Conservation (phyloP, 768 basidiomycete species). For the Termitomyces sp. region DNA sequence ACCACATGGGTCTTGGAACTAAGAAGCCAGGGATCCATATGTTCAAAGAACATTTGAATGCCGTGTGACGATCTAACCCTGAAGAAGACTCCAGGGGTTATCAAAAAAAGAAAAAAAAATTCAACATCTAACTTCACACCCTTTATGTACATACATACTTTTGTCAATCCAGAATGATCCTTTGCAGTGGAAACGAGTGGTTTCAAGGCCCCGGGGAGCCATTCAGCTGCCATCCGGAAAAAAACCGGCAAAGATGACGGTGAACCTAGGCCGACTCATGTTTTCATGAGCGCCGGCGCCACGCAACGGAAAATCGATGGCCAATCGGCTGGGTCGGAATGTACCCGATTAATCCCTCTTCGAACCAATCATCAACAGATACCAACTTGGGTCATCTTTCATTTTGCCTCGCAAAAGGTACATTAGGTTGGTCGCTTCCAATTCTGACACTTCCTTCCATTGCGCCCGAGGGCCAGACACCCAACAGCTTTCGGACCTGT, state of each 20-base stretch:
- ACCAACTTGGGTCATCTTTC: neutral
- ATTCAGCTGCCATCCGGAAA: neutral
- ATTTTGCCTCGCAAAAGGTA: neutral
- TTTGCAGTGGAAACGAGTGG: neutral
- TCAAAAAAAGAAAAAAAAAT: conserved; percentile 1
- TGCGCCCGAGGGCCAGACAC: neutral
- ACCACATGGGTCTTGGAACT: conserved; percentile 7
- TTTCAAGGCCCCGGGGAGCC: neutral
- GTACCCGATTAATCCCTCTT: neutral
- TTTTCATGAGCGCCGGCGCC: neutral
- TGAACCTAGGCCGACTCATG: neutral
- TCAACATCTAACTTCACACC: neutral
- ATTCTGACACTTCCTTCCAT: neutral
- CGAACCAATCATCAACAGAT: neutral
- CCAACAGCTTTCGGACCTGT: neutral
- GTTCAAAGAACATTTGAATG: neutral
- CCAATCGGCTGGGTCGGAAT: neutral
- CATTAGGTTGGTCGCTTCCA: neutral
- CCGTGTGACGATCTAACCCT: conserved; percentile 7
- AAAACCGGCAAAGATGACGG: neutral
- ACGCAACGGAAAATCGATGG: neutral
- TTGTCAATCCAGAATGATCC: too few species aligned
- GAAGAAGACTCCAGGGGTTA: conserved; percentile 2
- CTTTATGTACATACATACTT: neutral
- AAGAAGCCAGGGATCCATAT: neutral